Percentiles rank a stretch among this genome's conserved stretches.
These are phyloP conservation scores for Malus domestica DNA, from an alignment of 306 rosid species.

Conservation along the genomic window ASM211411v1 NC_041793.1:39790001-39790500, in stretches of 20 bases:
- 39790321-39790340: background rate
- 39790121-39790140: background rate
- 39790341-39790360: background rate
- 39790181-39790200: background rate
- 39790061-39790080: slow-evolving; percentile 27
- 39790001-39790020: background rate
- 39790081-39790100: slow-evolving; percentile 3
- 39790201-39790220: slow-evolving; percentile 17
- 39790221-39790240: slow-evolving; percentile 4
- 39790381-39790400: too few species aligned
- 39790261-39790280: background rate
- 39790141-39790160: background rate
- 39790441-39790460: too few species aligned
- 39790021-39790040: background rate
- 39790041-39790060: background rate
- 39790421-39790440: too few species aligned
- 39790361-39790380: too few species aligned
- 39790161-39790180: background rate
- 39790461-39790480: too few species aligned
- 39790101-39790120: background rate
- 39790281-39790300: background rate
- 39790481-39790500: too few species aligned
- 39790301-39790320: slow-evolving; percentile 5
- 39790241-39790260: background rate
- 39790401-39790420: too few species aligned